A percentile compares a stretch with the other conserved stretches of the same genome.
These are phyloP conservation scores for Chenopodium quinoa DNA, from an alignment of 148 eudicot species.

Conservation along the genomic window DNA sequence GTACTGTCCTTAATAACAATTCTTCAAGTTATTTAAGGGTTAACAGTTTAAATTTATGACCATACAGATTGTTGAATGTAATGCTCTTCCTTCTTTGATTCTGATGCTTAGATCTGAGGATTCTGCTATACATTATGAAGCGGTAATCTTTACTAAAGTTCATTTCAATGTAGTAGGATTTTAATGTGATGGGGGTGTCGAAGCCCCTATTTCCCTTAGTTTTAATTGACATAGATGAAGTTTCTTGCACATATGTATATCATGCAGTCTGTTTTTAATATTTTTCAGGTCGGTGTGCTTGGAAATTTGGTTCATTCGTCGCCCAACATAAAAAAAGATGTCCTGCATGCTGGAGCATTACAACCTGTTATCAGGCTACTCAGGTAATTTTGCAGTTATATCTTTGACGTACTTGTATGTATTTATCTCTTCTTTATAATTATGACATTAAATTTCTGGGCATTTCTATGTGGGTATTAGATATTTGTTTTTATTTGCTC, in stretches of 20 bases:
- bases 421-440: neutral
- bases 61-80: conserved; percentile 72
- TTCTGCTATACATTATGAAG: conserved; percentile 81
- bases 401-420: neutral
- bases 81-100: conserved; percentile 75
- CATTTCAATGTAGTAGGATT: conserved; percentile 1
- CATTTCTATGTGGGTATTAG: neutral
- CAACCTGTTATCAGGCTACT: conserved; percentile 90
- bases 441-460: neutral
- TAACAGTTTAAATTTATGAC: conserved; percentile 15
- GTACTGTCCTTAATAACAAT: neutral
- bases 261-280: neutral
- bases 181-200: conserved; percentile 6
- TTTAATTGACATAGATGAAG: neutral
- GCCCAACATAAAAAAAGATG: conserved; percentile 83
- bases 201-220: neutral
- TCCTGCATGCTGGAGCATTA: conserved; percentile 81
- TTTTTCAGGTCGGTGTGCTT: conserved; percentile 81
- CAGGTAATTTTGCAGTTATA: conserved; percentile 35
- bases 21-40: neutral
- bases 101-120: conserved; percentile 78
- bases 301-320: conserved; percentile 95
- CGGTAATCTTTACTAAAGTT: conserved; percentile 38
- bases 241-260: neutral
- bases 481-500: neutral